A percentile compares a stretch with the other conserved stretches of the same genome.
These are phyloP conservation scores for Tuber brumale DNA, from an alignment of 495 filamentous ascomycete genomes.

Conservation along the genomic window DNA sequence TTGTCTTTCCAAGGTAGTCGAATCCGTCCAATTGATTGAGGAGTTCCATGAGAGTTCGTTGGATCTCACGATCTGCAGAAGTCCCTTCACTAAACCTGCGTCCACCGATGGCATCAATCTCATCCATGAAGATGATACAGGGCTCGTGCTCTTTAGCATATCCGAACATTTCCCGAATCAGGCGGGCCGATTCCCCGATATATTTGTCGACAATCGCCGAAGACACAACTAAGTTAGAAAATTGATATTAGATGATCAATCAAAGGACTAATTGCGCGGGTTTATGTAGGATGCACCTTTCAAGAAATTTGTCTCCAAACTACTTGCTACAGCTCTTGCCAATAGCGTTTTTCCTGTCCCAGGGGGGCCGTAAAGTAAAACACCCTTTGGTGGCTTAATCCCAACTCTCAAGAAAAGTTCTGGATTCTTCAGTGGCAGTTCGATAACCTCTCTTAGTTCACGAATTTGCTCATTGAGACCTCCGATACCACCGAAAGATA, in stretches of 20 bases:
- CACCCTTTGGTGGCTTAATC: slow-evolving; percentile 98
- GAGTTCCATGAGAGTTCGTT: slow-evolving; percentile 97
- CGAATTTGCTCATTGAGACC: slow-evolving; percentile 98
- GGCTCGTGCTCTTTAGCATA: slow-evolving; percentile 99
- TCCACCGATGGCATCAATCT: slow-evolving; percentile 98
- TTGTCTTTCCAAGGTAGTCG: slow-evolving; percentile 98
- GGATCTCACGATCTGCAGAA: slow-evolving; percentile 95
- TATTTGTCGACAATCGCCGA: slow-evolving; percentile 99
- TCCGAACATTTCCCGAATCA: slow-evolving; percentile 99
- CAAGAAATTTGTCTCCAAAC: slow-evolving; percentile 95
- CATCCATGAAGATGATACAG: slow-evolving; percentile 99
- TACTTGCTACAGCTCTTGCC: slow-evolving; percentile 91
- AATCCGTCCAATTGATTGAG: slow-evolving; percentile 99
- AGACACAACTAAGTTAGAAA: slow-evolving; percentile 69
- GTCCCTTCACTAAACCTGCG: slow-evolving; percentile 97
- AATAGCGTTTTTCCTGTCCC: slow-evolving; percentile 96
- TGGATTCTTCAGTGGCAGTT: slow-evolving; percentile 96
- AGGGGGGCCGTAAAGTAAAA: slow-evolving; percentile 88
- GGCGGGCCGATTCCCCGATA: slow-evolving; percentile 93
- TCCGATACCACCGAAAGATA: slow-evolving; percentile 98
- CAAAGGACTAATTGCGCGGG: slow-evolving; percentile 3
- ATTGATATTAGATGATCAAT: slow-evolving; percentile 12
- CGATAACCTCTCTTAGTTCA: slow-evolving; percentile 95
- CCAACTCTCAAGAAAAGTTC: slow-evolving; percentile 95
- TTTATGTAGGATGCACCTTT: slow-evolving; percentile 59